Evolutionary conservation across 371 early-diverging fungal genomes (phyloP).

Genomic region (Dichotomocladium elegans): DNA sequence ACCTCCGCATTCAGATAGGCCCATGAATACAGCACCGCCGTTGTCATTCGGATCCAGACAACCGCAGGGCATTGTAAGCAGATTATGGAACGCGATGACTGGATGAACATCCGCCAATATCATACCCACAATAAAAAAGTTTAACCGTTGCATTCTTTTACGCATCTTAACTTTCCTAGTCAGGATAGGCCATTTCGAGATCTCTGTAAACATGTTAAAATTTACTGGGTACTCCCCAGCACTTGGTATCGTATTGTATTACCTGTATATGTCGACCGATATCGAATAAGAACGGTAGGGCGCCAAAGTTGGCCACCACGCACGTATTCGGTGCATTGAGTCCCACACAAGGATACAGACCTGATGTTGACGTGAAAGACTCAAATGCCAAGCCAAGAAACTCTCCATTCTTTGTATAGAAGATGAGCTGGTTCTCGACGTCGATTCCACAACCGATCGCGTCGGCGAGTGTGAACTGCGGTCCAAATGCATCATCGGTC

Average conservation of each 20-base stretch:
- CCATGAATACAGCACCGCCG: neutral
- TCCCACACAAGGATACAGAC: slow-evolving; percentile 83
- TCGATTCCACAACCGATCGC: slow-evolving; percentile 91
- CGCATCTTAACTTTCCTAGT: no score
- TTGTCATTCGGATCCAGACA: neutral
- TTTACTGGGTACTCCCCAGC: no score
- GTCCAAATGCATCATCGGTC: slow-evolving; percentile 85
- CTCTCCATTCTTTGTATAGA: slow-evolving; percentile 92
- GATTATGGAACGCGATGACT: neutral
- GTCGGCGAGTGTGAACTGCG: slow-evolving; percentile 90
- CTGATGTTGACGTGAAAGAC: slow-evolving; percentile 27
- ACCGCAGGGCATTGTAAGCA: neutral
- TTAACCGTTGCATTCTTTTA: no score
- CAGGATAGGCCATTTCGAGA: no score
- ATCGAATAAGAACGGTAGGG: slow-evolving; percentile 77
- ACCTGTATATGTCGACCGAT: slow-evolving; percentile 56
- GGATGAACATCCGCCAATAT: no score
- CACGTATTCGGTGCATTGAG: slow-evolving; percentile 85
- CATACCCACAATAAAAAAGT: no score
- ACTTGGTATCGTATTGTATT: neutral
- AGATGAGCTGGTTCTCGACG: slow-evolving; percentile 68
- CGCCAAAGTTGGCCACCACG: slow-evolving; percentile 90
- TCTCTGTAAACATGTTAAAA: no score
- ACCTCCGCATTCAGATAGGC: neutral
- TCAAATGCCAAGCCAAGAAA: slow-evolving; percentile 62